These are phyloP conservation scores for Trichosporon faecale DNA, from an alignment of 1,284 basidiomycete species.

Conservation along the genomic window DNA sequence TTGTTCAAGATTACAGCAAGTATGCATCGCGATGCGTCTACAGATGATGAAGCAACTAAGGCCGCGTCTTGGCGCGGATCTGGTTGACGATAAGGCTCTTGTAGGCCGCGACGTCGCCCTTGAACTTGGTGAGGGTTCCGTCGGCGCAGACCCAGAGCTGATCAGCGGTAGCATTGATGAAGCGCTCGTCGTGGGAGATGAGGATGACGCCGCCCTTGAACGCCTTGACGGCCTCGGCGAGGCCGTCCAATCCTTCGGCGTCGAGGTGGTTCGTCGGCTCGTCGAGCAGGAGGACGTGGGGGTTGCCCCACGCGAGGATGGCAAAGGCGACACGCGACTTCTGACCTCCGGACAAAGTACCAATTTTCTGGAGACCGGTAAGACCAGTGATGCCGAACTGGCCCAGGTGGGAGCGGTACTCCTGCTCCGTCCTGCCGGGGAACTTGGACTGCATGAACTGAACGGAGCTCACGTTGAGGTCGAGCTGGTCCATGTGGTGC, in stretches of 20 bases:
- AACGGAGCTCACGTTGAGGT: conserved; percentile 79
- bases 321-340: conserved; percentile 96
- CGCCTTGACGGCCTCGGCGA: conserved; percentile 77
- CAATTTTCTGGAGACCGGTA: conserved; percentile 66
- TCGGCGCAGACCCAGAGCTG: conserved; percentile 72
- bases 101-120: conserved; percentile 85
- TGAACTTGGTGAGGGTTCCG: conserved; percentile 76
- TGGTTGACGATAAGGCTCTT: conserved; percentile 61
- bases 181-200: conserved; percentile 90
- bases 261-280: conserved; percentile 98
- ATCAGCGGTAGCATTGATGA: conserved; percentile 67
- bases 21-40: not conserved
- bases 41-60: conserved; percentile 24
- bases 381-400: conserved; percentile 97
- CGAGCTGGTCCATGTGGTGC: conserved; percentile 93
- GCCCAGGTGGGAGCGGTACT: conserved; percentile 92
- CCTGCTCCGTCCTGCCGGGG: conserved; percentile 94
- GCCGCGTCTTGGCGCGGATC: conserved; percentile 14
- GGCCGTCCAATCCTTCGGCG: conserved; percentile 84
- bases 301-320: conserved; percentile 78
- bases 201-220: conserved; percentile 90
- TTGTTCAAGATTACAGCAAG: too few species aligned
- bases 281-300: conserved; percentile 84
- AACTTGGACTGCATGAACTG: conserved; percentile 87
- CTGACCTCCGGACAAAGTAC: conserved; percentile 73